phyloP scores from a whole-genome alignment of 1,284 basidiomycete species.

The Microbotryomycetes sp. region DNA sequence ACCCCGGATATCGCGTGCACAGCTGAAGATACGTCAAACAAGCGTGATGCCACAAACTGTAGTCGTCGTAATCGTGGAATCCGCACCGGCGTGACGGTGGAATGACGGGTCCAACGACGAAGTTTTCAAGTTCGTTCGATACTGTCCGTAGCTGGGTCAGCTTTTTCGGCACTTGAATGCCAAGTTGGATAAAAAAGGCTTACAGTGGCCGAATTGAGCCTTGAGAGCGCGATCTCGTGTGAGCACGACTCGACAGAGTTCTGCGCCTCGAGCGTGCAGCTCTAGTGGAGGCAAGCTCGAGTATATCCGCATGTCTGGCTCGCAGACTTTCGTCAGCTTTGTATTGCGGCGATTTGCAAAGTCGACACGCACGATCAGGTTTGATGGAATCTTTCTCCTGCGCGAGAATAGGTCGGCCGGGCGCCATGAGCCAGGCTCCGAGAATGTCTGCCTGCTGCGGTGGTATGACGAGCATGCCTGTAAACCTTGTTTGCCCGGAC shows the following conservation, averaged over 20 bases:
- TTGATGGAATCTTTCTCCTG: constrained; percentile 14
- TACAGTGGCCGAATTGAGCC: constrained; percentile 4
- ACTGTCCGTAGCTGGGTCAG: no score
- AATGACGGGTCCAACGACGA: constrained; percentile 13
- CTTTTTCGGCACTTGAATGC: no score
- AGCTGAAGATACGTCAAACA: constrained; percentile 26
- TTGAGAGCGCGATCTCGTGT: constrained; percentile 8
- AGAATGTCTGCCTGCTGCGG: constrained; percentile 17
- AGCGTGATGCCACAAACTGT: constrained; percentile 19
- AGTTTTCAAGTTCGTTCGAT: constrained; percentile 12
- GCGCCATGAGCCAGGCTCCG: constrained; percentile 10
- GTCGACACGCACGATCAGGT: constrained; percentile 13
- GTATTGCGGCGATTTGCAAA: not conserved
- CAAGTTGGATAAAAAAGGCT: not conserved
- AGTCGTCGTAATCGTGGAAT: constrained; percentile 18
- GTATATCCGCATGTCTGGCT: constrained; percentile 25
- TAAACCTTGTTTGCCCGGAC: constrained; percentile 3
- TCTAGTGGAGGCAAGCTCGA: constrained; percentile 23
- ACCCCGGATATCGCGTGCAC: constrained; percentile 19
- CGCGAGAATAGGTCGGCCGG: constrained; percentile 4
- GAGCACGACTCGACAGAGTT: constrained; percentile 19
- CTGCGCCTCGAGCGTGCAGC: constrained; percentile 23
- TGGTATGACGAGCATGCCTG: constrained; percentile 14
- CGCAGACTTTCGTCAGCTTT: not conserved
- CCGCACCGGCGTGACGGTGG: constrained; percentile 10